These are phyloP conservation scores for Alternaria angustiovoidea DNA, from an alignment of 2,329 filamentous ascomycete genomes.

Conservation along the genomic window DNA sequence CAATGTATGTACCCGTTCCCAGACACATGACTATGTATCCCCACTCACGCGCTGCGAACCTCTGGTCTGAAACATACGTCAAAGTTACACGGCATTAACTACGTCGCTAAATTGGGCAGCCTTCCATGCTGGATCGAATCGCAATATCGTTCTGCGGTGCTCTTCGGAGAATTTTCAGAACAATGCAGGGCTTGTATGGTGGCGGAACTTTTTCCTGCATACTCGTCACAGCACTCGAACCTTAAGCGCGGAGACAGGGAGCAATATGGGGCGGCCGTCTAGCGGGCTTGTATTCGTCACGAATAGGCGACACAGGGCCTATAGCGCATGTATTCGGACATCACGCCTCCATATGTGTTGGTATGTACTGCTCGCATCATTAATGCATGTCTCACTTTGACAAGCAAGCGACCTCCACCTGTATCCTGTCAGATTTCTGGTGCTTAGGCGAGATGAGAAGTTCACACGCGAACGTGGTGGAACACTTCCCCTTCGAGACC, in stretches of 20 bases:
- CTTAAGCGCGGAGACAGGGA: background rate
- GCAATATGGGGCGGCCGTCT: background rate
- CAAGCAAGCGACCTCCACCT: constrained; percentile 4
- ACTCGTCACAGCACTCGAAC: constrained; percentile 12
- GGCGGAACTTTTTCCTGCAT: constrained; percentile 12
- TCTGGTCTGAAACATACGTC: constrained; percentile 19
- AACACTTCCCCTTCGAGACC: constrained; percentile 17
- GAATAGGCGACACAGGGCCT: background rate
- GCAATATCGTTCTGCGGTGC: constrained; percentile 15
- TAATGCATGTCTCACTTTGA: constrained; percentile 16
- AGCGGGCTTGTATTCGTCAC: background rate
- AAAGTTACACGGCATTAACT: constrained; percentile 12
- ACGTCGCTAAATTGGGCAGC: constrained; percentile 7
- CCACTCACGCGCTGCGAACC: constrained; percentile 22
- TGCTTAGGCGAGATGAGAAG: constrained; percentile 10
- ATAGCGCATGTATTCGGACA: background rate
- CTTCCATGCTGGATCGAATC: constrained; percentile 2
- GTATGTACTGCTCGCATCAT: constrained; percentile 6
- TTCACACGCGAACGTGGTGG: constrained; percentile 16
- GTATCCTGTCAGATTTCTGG: constrained; percentile 12
- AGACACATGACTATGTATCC: constrained; percentile 18
- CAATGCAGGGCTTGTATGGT: constrained; percentile 17
- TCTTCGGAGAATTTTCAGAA: constrained; percentile 11
- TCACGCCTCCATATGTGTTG: background rate
- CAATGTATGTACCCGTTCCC: constrained; percentile 20